Evolutionary conservation across 108 stramenopile genomes (phyloP).

Genomic region (Epithemia pelagica): DNA sequence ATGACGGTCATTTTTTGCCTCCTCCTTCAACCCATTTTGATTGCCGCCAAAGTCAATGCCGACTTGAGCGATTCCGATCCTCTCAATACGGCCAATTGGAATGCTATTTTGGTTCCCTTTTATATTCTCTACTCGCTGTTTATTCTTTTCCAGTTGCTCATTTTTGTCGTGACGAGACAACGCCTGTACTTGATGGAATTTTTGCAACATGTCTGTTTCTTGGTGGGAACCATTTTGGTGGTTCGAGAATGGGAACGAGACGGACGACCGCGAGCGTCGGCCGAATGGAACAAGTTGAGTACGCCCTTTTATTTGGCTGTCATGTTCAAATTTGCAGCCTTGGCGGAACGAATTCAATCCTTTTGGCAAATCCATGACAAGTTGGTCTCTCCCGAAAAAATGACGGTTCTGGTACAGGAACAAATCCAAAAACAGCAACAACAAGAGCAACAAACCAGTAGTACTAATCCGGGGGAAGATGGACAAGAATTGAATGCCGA

Average conservation of each 20-base stretch:
- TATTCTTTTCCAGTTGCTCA: neutral
- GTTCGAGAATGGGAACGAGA: neutral
- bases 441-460: slow-evolving; percentile 8
- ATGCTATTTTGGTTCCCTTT: slow-evolving; percentile 46
- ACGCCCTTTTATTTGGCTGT: slow-evolving; percentile 37
- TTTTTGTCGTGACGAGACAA: slow-evolving; percentile 1
- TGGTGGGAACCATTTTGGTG: neutral
- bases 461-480: slow-evolving; percentile 45
- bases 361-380: slow-evolving; percentile 13
- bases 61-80: slow-evolving; percentile 30
- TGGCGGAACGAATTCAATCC: slow-evolving; percentile 32
- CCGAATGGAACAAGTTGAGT: neutral
- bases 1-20: slow-evolving; percentile 24
- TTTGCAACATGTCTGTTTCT: neutral
- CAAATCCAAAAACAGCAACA: slow-evolving; percentile 6
- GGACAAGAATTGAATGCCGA: slow-evolving; percentile 26
- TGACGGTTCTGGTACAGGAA: slow-evolving; percentile 39
- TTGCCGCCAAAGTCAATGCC: slow-evolving; percentile 71
- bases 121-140: slow-evolving; percentile 41
- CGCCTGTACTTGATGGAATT: neutral
- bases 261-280: neutral
- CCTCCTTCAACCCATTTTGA: slow-evolving; percentile 67
- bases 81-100: slow-evolving; percentile 50
- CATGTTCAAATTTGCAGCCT: slow-evolving; percentile 31
- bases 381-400: slow-evolving; percentile 17